phyloP scores from a whole-genome alignment of 2,329 filamentous ascomycete species.

The Ceratocystis smalleyi region DNA sequence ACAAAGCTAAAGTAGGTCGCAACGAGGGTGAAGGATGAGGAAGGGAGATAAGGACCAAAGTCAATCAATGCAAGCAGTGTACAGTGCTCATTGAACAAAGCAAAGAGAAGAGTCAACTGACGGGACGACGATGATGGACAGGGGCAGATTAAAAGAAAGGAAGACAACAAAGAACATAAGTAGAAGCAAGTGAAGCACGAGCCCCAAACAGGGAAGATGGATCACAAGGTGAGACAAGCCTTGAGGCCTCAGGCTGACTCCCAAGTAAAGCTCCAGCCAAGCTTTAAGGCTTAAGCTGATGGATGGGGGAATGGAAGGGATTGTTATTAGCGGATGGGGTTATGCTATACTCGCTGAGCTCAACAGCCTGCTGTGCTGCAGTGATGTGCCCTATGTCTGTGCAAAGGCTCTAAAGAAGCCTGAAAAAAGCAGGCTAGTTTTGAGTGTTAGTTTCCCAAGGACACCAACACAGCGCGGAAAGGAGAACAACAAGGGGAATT shows the following conservation, averaged over 20 bases:
- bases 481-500: background rate
- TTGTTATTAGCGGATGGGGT: background rate
- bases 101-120: background rate
- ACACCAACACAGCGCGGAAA: background rate
- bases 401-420: background rate
- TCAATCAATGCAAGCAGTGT: background rate
- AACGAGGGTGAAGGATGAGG: background rate
- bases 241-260: too few relatives aligned
- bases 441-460: background rate
- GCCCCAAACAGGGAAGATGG: conserved; percentile 2
- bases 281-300: background rate
- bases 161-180: background rate
- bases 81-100: background rate
- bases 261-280: background rate
- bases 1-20: background rate
- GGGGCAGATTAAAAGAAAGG: background rate
- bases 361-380: background rate
- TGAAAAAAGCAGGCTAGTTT: background rate
- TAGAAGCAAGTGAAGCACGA: background rate
- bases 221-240: conserved; percentile 4
- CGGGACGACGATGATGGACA: too few relatives aligned
- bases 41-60: background rate
- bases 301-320: background rate
- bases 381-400: background rate
- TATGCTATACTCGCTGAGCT: background rate